Conservation (phyloP, 1,284 basidiomycete species). For the Melampsora larici-populina region DNA sequence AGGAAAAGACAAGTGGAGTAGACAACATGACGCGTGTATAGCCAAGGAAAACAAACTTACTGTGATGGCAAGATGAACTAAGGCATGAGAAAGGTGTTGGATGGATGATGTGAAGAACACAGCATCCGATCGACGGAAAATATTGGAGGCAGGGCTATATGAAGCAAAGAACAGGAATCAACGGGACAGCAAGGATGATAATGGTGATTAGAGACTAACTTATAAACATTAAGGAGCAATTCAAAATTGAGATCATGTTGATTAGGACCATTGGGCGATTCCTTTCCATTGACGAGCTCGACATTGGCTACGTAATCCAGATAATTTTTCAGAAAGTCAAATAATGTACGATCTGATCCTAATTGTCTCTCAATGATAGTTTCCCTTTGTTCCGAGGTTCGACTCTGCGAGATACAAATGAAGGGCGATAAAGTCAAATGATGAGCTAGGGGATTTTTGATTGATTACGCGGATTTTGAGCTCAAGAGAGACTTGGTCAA, state of each 20-base stretch:
- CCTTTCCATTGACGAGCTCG: background rate
- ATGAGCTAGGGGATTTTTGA: background rate
- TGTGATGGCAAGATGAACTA: slow-evolving; percentile 33
- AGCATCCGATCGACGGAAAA: slow-evolving; percentile 38
- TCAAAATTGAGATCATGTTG: slow-evolving; percentile 31
- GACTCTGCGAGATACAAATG: background rate
- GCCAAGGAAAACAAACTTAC: background rate
- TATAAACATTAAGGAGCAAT: slow-evolving; percentile 33
- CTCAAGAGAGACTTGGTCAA: background rate
- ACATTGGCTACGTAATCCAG: slow-evolving; percentile 16
- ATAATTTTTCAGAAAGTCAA: slow-evolving; percentile 35
- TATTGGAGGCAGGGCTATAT: slow-evolving; percentile 31
- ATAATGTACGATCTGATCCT: slow-evolving; percentile 17
- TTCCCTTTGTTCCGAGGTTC: slow-evolving; percentile 2
- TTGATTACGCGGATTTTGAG: background rate
- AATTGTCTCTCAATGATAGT: slow-evolving; percentile 22
- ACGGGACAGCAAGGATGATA: too few species aligned
- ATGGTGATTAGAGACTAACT: slow-evolving; percentile 6
- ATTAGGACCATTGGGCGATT: background rate
- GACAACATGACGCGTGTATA: background rate
- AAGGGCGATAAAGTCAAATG: background rate
- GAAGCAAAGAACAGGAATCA: background rate
- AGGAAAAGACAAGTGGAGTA: background rate
- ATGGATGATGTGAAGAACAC: slow-evolving; percentile 31
- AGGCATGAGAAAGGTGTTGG: slow-evolving; percentile 23